Conservation (phyloP, 1,284 basidiomycete genomes). For the Meira miltonrushii region DNA sequence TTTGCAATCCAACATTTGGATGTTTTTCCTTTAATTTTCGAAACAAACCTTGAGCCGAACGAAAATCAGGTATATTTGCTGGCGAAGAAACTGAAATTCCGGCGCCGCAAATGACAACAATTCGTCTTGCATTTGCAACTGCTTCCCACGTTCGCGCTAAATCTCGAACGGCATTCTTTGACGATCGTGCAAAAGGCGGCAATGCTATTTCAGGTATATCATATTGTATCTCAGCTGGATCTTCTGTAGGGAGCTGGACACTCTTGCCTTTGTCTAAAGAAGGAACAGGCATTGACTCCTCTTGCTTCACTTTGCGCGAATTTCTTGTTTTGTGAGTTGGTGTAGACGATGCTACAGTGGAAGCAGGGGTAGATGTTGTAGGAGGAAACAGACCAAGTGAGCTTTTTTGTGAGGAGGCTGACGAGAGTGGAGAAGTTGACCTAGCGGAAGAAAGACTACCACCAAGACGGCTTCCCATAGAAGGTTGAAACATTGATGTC, state of each 20-base stretch:
- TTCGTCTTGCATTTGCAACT: conserved; percentile 70
- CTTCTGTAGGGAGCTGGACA: background rate
- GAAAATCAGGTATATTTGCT: conserved; percentile 87
- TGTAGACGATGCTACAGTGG: background rate
- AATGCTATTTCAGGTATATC: conserved; percentile 29
- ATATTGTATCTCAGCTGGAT: conserved; percentile 32
- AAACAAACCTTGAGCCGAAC: conserved; percentile 77
- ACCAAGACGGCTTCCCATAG: background rate
- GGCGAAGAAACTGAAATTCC: conserved; percentile 73
- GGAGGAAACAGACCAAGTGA: background rate
- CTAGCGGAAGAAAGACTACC: background rate
- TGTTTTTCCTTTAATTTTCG: conserved; percentile 70
- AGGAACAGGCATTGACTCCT: no score
- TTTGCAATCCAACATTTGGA: conserved; percentile 63
- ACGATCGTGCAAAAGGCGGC: conserved; percentile 26
- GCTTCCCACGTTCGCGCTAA: conserved; percentile 52
- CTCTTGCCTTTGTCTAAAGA: no score
- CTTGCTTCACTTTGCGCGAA: no score
- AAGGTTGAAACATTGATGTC: conserved; percentile 3
- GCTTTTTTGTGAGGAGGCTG: background rate
- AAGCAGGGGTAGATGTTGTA: background rate
- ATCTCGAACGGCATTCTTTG: conserved; percentile 36
- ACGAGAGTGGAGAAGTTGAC: background rate
- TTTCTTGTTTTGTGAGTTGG: background rate
- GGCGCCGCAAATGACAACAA: conserved; percentile 82